Evolutionary conservation across 306 rosid genomes (phyloP).

Genomic region (Abrus pulchellus): DNA sequence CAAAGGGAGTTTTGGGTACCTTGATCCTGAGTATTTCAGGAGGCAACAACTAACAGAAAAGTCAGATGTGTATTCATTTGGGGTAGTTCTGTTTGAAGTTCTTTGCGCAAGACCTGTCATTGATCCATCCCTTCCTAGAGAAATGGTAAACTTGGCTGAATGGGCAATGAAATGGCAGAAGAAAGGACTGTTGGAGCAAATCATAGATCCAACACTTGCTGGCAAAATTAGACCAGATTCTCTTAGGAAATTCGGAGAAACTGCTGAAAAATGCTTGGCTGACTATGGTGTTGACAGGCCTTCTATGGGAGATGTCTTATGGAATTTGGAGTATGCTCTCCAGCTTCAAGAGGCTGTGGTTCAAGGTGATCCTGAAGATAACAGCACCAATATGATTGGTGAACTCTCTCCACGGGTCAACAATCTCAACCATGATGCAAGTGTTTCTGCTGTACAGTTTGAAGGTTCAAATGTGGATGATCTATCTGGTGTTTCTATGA

Average conservation of each 20-base stretch:
- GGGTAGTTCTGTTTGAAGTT: conserved; percentile 88
- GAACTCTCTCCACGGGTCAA: conserved; percentile 85
- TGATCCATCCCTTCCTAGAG: conserved; percentile 87
- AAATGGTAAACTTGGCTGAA: conserved; percentile 91
- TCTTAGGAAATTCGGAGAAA: conserved; percentile 86
- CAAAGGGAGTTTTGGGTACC: conserved; percentile 90
- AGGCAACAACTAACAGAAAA: conserved; percentile 90
- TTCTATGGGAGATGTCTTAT: conserved; percentile 91
- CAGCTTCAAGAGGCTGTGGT: conserved; percentile 82
- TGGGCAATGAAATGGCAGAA: conserved; percentile 96
- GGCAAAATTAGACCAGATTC: conserved; percentile 82
- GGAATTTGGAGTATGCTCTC: conserved; percentile 88
- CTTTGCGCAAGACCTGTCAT: conserved; percentile 91
- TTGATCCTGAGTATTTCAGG: conserved; percentile 92
- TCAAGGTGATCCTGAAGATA: conserved; percentile 80
- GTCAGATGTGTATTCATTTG: conserved; percentile 90
- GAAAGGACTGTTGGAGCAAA: conserved; percentile 81
- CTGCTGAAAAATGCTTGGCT: conserved; percentile 91
- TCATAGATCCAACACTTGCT: conserved; percentile 69
- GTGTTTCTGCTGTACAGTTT: conserved; percentile 55
- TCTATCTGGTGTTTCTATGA: conserved; percentile 92
- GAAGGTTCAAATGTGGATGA: conserved; percentile 65
- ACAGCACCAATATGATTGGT: conserved; percentile 86
- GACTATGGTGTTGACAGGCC: conserved; percentile 87
- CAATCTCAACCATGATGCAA: conserved; percentile 59